A percentile compares a stretch with the other conserved stretches of the same genome.
phyloP scores from a whole-genome alignment of 2,329 filamentous ascomycete genomes.

The Beauveria sp. region DNA sequence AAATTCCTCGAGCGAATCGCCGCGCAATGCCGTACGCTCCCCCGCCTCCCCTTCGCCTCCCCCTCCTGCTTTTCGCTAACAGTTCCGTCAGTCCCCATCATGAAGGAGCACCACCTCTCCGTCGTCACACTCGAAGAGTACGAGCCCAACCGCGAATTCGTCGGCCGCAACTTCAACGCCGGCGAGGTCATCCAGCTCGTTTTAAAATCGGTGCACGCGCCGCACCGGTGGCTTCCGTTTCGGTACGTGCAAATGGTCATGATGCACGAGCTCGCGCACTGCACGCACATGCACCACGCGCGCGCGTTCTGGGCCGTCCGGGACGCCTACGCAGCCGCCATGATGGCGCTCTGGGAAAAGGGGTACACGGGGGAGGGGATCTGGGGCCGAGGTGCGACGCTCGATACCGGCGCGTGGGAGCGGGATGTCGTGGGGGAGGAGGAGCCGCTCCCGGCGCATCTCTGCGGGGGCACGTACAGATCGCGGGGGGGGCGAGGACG shows the following conservation, averaged over 20 bases:
- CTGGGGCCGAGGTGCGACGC: conserved; percentile 64
- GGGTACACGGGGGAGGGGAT: conserved; percentile 74
- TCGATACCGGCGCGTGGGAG: conserved; percentile 48
- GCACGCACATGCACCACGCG: conserved; percentile 87
- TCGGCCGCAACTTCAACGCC: conserved; percentile 84
- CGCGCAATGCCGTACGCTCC: conserved; percentile 60
- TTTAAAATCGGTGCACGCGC: conserved; percentile 52
- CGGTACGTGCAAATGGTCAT: conserved; percentile 87
- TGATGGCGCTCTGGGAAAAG: conserved; percentile 62
- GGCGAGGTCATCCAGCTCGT: conserved; percentile 84
- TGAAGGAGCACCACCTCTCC: conserved; percentile 56
- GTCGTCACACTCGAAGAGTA: conserved; percentile 74
- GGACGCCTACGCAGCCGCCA: conserved; percentile 62
- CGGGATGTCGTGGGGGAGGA: conserved; percentile 40
- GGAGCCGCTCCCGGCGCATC: conserved; percentile 58
- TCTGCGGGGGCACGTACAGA: conserved; percentile 75
- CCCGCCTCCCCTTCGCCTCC: background rate
- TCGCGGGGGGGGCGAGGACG: conserved; percentile 50
- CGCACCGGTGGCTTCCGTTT: conserved; percentile 69
- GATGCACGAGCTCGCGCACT: conserved; percentile 88
- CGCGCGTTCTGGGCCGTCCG: conserved; percentile 73
- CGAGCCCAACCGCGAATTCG: conserved; percentile 72
- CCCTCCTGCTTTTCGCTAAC: background rate
- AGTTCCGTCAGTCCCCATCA: conserved; percentile 50
- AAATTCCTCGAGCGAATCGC: conserved; percentile 71